Base-by-base conservation (phyloP, 2,329 filamentous ascomycete genomes). In the Alternaria solani region DNA sequence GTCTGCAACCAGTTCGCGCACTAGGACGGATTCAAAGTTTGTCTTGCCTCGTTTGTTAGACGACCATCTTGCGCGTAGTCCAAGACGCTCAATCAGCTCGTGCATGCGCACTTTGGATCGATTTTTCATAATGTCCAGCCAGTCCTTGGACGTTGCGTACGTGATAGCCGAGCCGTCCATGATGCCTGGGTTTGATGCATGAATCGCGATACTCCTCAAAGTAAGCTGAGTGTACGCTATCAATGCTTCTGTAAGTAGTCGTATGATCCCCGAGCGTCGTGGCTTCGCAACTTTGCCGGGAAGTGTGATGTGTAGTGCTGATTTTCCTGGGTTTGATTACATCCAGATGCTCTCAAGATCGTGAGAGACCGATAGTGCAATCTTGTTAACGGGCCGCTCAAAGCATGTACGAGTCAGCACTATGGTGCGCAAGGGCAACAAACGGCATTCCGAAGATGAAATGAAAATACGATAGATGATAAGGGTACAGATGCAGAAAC, bases 21-120 rank as follows among this genome's bases (percentile, higher is more conserved):
- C 70, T n/a, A 75, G 55, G 20, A 69, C 70, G 43, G 73, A 76
- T 51, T 77, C 74, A 47, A 77, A 77, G 36, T 76, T 76, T 16
- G 75, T 76, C 56, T 77, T 77, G 51, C 75, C 75, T 18, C 75
- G 75, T 55, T 76, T 77, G 63, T 76, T 76, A n/a, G 74, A 75
- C 28, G 72, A 76, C 74, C 74, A 76, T 61, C 75, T 77, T 11
- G 75, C 74, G 26, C 74, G 70, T 12, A 77, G 51, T 6, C 75
- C 75, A 44, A 77, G 67, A 14, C 73, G 66, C 44, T 77, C 74
- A 23, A 77, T 77, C n/a, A 77, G 59, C 54, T 76, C 74, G 55
- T 77, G 75, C 75, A 77, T 77, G 51, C 74, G 71, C 30, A 75
- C 64, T 55, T 74, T 75, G 32, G 72, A 75, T 12, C 74, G 62